These are phyloP conservation scores for Lachnum nothofagi DNA, from an alignment of 2,329 filamentous ascomycete genomes.

Conservation along the genomic window DNA sequence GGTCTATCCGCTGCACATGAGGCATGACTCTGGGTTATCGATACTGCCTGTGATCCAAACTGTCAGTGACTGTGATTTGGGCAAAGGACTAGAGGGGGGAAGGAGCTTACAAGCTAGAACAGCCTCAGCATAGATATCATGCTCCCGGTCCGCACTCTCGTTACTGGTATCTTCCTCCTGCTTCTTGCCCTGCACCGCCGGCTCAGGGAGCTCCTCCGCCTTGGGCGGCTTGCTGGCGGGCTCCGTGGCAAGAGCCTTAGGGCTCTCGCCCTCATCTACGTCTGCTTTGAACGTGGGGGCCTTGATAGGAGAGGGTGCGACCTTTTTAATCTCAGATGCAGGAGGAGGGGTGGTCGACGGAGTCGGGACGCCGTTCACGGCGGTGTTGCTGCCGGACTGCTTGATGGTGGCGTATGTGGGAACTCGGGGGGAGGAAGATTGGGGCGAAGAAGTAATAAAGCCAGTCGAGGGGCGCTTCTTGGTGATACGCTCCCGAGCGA, in stretches of 20 bases:
- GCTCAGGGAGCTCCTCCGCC: constrained; percentile 60
- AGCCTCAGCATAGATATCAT: constrained; percentile 92
- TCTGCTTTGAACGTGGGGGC: constrained; percentile 71
- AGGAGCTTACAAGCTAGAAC: constrained; percentile 83
- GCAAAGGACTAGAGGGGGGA: constrained; percentile 28
- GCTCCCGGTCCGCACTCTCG: constrained; percentile 68
- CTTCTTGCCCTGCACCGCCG: constrained; percentile 47
- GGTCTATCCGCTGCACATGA: constrained; percentile 89
- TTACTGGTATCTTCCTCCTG: constrained; percentile 71
- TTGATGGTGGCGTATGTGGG: constrained; percentile 56
- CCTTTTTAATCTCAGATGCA: constrained; percentile 36
- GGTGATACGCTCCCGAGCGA: constrained; percentile 56
- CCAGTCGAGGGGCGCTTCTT: constrained; percentile 63
- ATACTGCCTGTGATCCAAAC: constrained; percentile 65
- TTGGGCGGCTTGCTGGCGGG: constrained; percentile 54
- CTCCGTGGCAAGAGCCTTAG: constrained; percentile 70
- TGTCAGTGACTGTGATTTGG: constrained; percentile 22
- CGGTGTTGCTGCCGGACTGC: constrained; percentile 38
- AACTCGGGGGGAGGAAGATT: constrained; percentile 55
- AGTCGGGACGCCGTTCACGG: constrained; percentile 61
- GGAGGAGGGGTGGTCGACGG: constrained; percentile 63
- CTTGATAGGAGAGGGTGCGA: constrained; percentile 48
- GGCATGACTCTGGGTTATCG: constrained; percentile 87
- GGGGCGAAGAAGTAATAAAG: constrained; percentile 40
- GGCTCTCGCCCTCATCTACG: constrained; percentile 69